A percentile compares a stretch with the other conserved stretches of the same genome.
These are phyloP conservation scores for Phytopythium aichiense DNA, from an alignment of 352 stramenopile species.

Conservation along the genomic window DNA sequence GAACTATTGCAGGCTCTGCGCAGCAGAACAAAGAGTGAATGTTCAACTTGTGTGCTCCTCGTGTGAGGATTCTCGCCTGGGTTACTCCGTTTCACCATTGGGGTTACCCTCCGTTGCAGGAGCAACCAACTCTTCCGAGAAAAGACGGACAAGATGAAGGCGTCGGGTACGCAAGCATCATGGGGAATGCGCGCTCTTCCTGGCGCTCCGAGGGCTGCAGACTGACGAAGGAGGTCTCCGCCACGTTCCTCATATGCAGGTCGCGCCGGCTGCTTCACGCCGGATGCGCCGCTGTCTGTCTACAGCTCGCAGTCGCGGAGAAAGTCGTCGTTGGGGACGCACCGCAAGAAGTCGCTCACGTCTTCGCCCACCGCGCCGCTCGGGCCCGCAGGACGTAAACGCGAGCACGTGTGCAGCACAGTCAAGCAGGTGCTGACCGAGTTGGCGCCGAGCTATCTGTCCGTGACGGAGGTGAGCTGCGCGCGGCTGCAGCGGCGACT, in stretches of 20 bases:
- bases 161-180: background rate
- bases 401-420: slow-evolving; percentile 13
- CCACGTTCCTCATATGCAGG: background rate
- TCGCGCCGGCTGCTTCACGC: background rate
- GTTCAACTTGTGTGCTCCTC: background rate
- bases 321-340: background rate
- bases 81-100: background rate
- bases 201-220: background rate
- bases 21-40: background rate
- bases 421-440: slow-evolving; percentile 11
- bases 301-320: background rate
- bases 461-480: slow-evolving; percentile 47
- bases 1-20: background rate
- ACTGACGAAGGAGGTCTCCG: background rate
- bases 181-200: background rate
- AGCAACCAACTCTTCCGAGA: background rate
- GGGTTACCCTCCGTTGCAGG: background rate
- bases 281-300: slow-evolving; percentile 4
- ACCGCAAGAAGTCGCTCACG: slow-evolving; percentile 3
- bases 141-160: background rate
- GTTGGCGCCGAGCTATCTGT: slow-evolving; percentile 13
- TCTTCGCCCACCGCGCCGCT: background rate
- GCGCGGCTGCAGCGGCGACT: slow-evolving; percentile 54
- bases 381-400: slow-evolving; percentile 21
- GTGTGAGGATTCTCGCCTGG: background rate